Percentiles rank a stretch among this genome's conserved stretches.
Conservation (phyloP, 2,329 filamentous ascomycete species). For the Apiospora marii region DNA sequence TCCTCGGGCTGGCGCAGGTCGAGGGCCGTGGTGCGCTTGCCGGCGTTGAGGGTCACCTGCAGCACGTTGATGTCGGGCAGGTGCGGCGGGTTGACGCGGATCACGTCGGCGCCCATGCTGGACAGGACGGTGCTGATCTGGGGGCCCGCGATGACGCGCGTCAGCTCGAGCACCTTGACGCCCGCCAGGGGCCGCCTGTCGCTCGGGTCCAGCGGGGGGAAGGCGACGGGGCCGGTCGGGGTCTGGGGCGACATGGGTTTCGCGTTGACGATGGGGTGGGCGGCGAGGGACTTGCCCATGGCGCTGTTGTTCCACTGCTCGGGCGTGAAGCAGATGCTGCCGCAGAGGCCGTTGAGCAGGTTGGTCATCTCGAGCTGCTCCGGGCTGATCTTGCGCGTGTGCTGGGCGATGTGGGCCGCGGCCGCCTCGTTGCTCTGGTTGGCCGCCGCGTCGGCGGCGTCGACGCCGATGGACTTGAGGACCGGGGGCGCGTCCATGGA, state of each 20-base stretch:
- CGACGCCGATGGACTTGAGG: slow-evolving; percentile 54
- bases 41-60: slow-evolving; percentile 52
- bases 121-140: slow-evolving; percentile 52
- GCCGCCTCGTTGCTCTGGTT: slow-evolving; percentile 39
- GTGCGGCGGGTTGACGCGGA: slow-evolving; percentile 52
- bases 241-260: slow-evolving; percentile 43
- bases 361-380: slow-evolving; percentile 53
- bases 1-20: slow-evolving; percentile 54
- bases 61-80: slow-evolving; percentile 51
- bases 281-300: slow-evolving; percentile 51
- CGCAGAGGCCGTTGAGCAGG: slow-evolving; percentile 50
- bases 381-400: slow-evolving; percentile 43
- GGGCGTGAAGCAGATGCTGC: slow-evolving; percentile 53
- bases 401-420: slow-evolving; percentile 42
- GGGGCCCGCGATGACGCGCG: slow-evolving; percentile 56
- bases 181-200: slow-evolving; percentile 51
- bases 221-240: slow-evolving; percentile 43
- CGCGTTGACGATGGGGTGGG: slow-evolving; percentile 53
- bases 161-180: slow-evolving; percentile 58
- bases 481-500: slow-evolving; percentile 53
- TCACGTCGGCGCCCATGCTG: slow-evolving; percentile 54
- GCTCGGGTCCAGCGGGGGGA: slow-evolving; percentile 38
- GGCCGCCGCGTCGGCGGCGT: slow-evolving; percentile 37
- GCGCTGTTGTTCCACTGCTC: slow-evolving; percentile 51
- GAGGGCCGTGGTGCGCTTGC: slow-evolving; percentile 55